Conservation (phyloP, 2,329 filamentous ascomycete genomes). For the Monosporascus sp. region DNA sequence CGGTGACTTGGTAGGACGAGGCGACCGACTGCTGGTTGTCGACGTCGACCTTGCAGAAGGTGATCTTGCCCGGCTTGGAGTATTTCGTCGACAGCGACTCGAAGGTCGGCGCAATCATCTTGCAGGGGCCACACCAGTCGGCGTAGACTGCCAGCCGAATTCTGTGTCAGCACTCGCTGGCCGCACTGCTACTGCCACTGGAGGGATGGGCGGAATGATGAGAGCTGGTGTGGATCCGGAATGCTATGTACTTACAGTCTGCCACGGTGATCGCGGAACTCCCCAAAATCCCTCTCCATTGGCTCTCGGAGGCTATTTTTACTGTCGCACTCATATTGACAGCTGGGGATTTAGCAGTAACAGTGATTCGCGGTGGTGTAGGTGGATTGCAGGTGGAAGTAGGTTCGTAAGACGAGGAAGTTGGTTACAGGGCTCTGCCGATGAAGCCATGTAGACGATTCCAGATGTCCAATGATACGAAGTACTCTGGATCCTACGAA, state of each 20-base stretch:
- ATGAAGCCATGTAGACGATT: neutral
- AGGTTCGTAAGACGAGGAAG: neutral
- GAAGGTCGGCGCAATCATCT: constrained; percentile 84
- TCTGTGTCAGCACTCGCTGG: constrained; percentile 19
- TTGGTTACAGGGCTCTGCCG: neutral
- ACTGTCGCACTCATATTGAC: constrained; percentile 38
- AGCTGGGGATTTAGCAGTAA: neutral
- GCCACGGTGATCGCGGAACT: constrained; percentile 76
- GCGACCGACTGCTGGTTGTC: constrained; percentile 76
- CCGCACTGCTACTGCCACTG: constrained; percentile 1
- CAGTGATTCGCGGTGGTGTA: neutral
- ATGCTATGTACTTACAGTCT: constrained; percentile 63
- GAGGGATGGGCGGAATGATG: too few relatives aligned
- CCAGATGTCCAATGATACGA: neutral
- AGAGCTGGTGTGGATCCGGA: too few relatives aligned
- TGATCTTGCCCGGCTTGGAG: constrained; percentile 73
- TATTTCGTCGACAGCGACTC: constrained; percentile 76
- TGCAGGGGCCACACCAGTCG: constrained; percentile 93
- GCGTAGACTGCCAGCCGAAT: constrained; percentile 65
- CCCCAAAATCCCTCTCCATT: constrained; percentile 68
- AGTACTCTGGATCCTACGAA: too few relatives aligned
- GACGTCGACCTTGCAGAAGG: constrained; percentile 89
- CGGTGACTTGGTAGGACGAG: constrained; percentile 70
- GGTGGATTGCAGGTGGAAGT: neutral
- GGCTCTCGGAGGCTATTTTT: constrained; percentile 57